A percentile compares a stretch with the other conserved stretches of the same genome.
phyloP scores from a whole-genome alignment of 176 grass and related monocot genomes.

The Dendrocalamus sinicus region DNA sequence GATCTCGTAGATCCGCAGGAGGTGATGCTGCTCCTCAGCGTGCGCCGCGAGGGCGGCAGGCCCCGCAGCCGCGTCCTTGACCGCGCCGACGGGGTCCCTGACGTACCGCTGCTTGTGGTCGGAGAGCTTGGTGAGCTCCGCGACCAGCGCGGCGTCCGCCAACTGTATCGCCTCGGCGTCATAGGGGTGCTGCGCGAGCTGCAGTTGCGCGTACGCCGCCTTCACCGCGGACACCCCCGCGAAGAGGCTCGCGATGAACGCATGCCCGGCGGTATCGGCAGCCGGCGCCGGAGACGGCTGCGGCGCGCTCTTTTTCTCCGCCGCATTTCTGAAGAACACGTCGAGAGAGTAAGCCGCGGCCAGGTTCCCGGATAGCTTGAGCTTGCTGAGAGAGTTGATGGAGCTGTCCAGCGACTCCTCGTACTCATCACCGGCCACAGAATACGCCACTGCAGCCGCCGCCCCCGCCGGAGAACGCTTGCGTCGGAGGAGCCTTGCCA shows the following conservation, averaged over 20 bases:
- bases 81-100: slow-evolving; percentile 21
- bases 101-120: slow-evolving; percentile 62
- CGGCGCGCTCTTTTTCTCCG: slow-evolving; percentile 21
- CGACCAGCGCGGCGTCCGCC: slow-evolving; percentile 63
- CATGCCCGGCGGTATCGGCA: slow-evolving; percentile 47
- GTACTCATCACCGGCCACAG: slow-evolving; percentile 47
- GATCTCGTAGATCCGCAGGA: slow-evolving; percentile 72
- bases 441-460: slow-evolving; percentile 23
- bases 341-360: slow-evolving; percentile 52
- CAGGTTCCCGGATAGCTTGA: slow-evolving; percentile 76
- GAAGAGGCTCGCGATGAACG: slow-evolving; percentile 66
- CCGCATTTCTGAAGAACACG: slow-evolving; percentile 36
- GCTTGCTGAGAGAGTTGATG: slow-evolving; percentile 62
- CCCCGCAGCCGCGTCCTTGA: background rate
- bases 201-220: slow-evolving; percentile 85
- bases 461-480: slow-evolving; percentile 42
- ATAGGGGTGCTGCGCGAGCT: slow-evolving; percentile 77
- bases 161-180: slow-evolving; percentile 65
- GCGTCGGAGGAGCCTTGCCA: slow-evolving; percentile 69
- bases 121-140: slow-evolving; percentile 71
- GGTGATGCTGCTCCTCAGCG: slow-evolving; percentile 53
- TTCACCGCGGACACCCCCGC: slow-evolving; percentile 76
- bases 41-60: slow-evolving; percentile 4
- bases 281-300: background rate
- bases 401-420: slow-evolving; percentile 57